These are phyloP conservation scores for Tubosaeta brunneosetosa DNA, from an alignment of 768 basidiomycete genomes.

Conservation along the genomic window DNA sequence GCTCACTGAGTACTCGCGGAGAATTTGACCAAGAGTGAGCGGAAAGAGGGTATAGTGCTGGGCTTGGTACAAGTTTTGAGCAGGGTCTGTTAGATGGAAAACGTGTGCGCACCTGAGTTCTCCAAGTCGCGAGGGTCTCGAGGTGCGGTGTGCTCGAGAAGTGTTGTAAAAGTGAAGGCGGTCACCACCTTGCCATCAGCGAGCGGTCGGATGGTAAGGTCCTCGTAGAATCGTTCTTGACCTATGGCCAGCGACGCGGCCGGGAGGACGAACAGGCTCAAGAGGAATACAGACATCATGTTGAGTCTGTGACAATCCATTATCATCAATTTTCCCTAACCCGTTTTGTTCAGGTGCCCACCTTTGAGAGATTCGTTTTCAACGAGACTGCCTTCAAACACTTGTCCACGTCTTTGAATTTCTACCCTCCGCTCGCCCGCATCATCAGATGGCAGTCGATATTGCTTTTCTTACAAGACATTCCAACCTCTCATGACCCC, in stretches of 20 bases:
- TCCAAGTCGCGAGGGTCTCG: constrained; percentile 50
- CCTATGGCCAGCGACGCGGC: neutral
- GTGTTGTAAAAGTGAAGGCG: constrained; percentile 74
- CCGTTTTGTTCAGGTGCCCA: neutral
- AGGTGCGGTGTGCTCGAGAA: constrained; percentile 49
- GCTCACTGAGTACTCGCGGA: constrained; percentile 79
- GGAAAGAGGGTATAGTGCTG: constrained; percentile 90
- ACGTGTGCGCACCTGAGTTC: constrained; percentile 42
- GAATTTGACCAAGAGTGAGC: constrained; percentile 78
- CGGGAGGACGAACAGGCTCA: constrained; percentile 9
- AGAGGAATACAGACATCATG: neutral
- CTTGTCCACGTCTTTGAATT: neutral
- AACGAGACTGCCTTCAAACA: neutral
- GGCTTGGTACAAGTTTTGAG: constrained; percentile 36
- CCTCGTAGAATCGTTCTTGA: constrained; percentile 43
- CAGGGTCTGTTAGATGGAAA: neutral
- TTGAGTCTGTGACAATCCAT: too few relatives aligned
- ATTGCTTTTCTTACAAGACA: constrained; percentile 7
- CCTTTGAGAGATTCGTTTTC: neutral
- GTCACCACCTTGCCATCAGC: constrained; percentile 80
- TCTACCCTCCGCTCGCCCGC: neutral
- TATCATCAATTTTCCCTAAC: too few relatives aligned
- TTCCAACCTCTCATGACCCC: constrained; percentile 4
- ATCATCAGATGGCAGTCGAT: constrained; percentile 2
- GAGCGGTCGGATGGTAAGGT: constrained; percentile 54